A percentile compares a stretch with the other conserved stretches of the same genome.
Evolutionary conservation across 495 filamentous ascomycete genomes (phyloP).

Genomic region (Penicillium egyptiacum): DNA sequence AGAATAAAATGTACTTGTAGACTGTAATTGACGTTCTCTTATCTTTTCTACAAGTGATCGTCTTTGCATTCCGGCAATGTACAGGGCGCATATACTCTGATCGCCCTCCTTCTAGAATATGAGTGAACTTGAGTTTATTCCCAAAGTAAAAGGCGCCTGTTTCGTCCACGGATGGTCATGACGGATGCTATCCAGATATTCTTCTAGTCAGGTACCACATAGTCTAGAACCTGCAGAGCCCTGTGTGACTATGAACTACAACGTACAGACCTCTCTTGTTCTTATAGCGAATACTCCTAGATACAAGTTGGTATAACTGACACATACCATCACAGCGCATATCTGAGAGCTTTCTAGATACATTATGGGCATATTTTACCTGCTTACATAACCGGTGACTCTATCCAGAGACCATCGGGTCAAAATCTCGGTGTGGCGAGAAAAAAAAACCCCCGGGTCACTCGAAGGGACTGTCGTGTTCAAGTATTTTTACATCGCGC

Average conservation of each 20-base stretch:
- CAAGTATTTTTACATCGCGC: neutral
- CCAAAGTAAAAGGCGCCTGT: neutral
- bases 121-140: neutral
- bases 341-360: neutral
- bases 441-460: slow-evolving; percentile 1
- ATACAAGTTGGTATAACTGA: neutral
- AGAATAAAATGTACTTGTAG: neutral
- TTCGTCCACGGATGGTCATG: neutral
- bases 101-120: neutral
- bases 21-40: neutral
- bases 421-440: slow-evolving; percentile 29
- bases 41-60: slow-evolving; percentile 5
- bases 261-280: neutral
- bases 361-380: neutral
- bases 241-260: neutral
- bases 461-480: neutral
- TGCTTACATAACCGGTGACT: slow-evolving; percentile 28
- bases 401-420: slow-evolving; percentile 18
- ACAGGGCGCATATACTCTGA: neutral
- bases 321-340: neutral
- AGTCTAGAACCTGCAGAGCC: neutral
- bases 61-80: slow-evolving; percentile 8
- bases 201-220: neutral
- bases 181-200: neutral
- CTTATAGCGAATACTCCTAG: neutral